Evolutionary conservation across 2,329 filamentous ascomycete genomes (phyloP).

Genomic region (Botrytis pseudocinerea): DNA sequence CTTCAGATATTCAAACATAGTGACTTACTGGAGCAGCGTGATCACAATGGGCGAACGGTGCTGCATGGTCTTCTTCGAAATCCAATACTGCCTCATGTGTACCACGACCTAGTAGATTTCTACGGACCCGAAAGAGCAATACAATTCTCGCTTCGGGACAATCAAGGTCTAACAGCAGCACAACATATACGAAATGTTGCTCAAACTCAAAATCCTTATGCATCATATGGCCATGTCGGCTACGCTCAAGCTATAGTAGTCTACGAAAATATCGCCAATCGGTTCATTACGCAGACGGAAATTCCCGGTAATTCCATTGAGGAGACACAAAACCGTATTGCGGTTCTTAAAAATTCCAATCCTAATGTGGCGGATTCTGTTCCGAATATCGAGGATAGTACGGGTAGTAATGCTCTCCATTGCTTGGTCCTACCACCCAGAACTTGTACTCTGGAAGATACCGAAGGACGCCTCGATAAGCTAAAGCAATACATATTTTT

Average conservation of each 20-base stretch:
- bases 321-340: slow-evolving; percentile 15
- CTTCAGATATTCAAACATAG: slow-evolving; percentile 14
- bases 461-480: background rate
- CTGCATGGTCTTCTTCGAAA: slow-evolving; percentile 19
- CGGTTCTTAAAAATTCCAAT: slow-evolving; percentile 1
- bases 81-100: slow-evolving; percentile 17
- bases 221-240: slow-evolving; percentile 17
- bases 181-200: slow-evolving; percentile 18
- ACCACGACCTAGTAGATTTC: slow-evolving; percentile 15
- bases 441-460: slow-evolving; percentile 14
- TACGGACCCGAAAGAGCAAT: slow-evolving; percentile 9
- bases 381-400: slow-evolving; percentile 9
- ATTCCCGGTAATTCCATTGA: background rate
- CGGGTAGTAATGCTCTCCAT: slow-evolving; percentile 8
- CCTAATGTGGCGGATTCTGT: background rate
- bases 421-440: background rate
- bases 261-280: slow-evolving; percentile 21
- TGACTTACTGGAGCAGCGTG: slow-evolving; percentile 21
- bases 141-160: slow-evolving; percentile 20
- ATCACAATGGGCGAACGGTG: slow-evolving; percentile 22
- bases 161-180: slow-evolving; percentile 19
- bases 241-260: slow-evolving; percentile 18
- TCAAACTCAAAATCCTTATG: slow-evolving; percentile 16
- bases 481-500: slow-evolving; percentile 11
- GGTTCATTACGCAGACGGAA: slow-evolving; percentile 6